phyloP scores from a whole-genome alignment of 2,329 filamentous ascomycete species.

The Macroventuria anomochaeta region DNA sequence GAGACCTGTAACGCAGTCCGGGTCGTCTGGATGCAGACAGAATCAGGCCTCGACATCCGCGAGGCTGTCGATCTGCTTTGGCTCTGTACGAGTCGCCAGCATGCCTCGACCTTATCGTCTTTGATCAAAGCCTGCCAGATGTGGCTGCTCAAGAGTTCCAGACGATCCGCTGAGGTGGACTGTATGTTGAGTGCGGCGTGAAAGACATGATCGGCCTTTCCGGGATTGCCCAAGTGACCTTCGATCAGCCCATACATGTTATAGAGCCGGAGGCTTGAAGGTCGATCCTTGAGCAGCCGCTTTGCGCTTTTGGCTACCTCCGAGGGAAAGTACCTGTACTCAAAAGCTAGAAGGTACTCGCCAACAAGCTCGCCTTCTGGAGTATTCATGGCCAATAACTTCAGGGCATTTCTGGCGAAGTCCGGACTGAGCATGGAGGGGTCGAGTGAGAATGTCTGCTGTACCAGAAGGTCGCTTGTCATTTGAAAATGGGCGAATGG shows the following conservation, averaged over 20 bases:
- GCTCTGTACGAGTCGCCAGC: slow-evolving; percentile 46
- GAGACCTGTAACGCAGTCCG: background rate
- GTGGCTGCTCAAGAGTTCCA: slow-evolving; percentile 63
- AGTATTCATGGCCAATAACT: slow-evolving; percentile 59
- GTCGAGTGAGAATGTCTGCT: slow-evolving; percentile 28
- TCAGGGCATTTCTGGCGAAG: slow-evolving; percentile 54
- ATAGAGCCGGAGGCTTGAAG: slow-evolving; percentile 72
- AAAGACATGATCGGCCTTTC: slow-evolving; percentile 70
- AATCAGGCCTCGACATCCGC: background rate
- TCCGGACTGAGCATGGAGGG: slow-evolving; percentile 14
- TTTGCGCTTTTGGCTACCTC: slow-evolving; percentile 74
- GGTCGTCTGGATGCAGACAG: background rate
- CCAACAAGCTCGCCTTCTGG: slow-evolving; percentile 59
- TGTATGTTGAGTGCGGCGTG: slow-evolving; percentile 69
- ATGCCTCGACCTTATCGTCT: slow-evolving; percentile 44
- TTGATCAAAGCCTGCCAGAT: slow-evolving; percentile 69
- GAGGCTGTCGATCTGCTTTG: background rate
- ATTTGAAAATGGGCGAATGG: slow-evolving; percentile 22
- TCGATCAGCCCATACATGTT: slow-evolving; percentile 81
- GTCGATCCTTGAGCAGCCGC: slow-evolving; percentile 70
- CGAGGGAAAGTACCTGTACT: slow-evolving; percentile 61
- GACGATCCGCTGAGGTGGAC: slow-evolving; percentile 56
- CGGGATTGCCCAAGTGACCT: slow-evolving; percentile 61
- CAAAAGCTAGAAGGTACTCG: slow-evolving; percentile 74
- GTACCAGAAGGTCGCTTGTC: slow-evolving; percentile 36